Evolutionary conservation across 73 alveolate species (phyloP), one percentile per base, ranked within the genome.

Genomic region (Paramecium primaurelia): DNA sequence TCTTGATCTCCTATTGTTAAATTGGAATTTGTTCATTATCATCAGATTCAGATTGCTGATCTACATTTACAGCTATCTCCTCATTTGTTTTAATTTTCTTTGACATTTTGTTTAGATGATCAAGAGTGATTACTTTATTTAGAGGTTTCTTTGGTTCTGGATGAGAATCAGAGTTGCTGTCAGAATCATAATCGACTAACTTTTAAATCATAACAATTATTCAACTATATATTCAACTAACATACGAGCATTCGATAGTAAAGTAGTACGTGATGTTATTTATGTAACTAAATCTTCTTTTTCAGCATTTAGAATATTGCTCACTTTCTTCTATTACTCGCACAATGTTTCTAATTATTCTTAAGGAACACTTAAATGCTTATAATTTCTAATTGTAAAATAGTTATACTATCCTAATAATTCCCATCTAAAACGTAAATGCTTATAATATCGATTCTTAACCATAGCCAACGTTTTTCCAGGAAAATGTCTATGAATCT

Each of bases 381-480:
- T 80, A 37, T 45, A 80, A 80, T 80, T 42, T 42, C 91, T 80
- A 49, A 80, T 42, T 47, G 32, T 49, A 10, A 25, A 47, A 73
- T 73, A 80, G 12, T 47, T 8, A 40, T 80, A 80, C 91, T 80
- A 47, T 28, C 91, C 91, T 47, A 80, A 36, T 40, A 80, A 14
- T 26, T 80, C 91, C 91, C 91, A 80, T 36, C 75, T 42, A 36
- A 40, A 80, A 40, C 91, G 49, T 3, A 80, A 44, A 36, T 47
- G 32, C 47, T 80, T 80, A 26, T 80, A 80, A 47, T 80, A 80
- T 47, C 91, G 49, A 47, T 80, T 80, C 75, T 80, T 80, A 18
- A 80, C 91, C 91, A 80, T 80, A 10, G 91, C 91, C 45, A 80
- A 36, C 14, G 91, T 80, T 80, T 80, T 80, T 3, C 91, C 91